Base-by-base conservation (phyloP, 805 yeast species). In the Wickerhamiella occidentalis region DNA sequence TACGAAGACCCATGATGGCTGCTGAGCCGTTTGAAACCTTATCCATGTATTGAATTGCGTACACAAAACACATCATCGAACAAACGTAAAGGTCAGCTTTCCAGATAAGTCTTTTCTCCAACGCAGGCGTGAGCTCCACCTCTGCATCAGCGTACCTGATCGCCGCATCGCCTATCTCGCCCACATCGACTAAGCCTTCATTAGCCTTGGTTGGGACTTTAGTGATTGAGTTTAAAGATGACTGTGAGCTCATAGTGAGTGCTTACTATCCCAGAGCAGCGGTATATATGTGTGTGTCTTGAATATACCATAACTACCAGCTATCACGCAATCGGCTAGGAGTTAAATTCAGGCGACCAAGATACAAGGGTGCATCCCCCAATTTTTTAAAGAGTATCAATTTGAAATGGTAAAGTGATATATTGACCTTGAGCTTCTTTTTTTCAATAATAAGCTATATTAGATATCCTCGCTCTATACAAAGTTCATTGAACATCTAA, bases 21-120 rank as follows among this genome's bases (percentile, higher is more conserved):
- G 79, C 76, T 42, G 70, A 72, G 22, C 76, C 66, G 42, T 68
- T 71, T 2, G 81, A 65, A 17, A 67, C 63, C 58, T 79, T 79
- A 62, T 79, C 85, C 78, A 79, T 74, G 54, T 68, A 75, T 61
- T 78, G 82, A 17, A 72, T 60, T 9, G 75, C 68, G 61, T 75
- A 74, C 25, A 75, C 55, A 22, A 71, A 50, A 54, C 74, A 71
- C 63, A 78, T 65, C 46, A 77, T 50, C 1, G 82, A 79, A 56
- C 76, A 61, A 53, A 79, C 53, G 52, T 61, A 69, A n/a, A 70
- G 44, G 57, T 79, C 83, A 25, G 76, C 70, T 56, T 78, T 79
- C 56, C 76, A 56, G 53, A 66, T 56, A 40, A 72, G 58, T 51
- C 43, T 17, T 7, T 29, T 9, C 6, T 19, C n/a, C 17, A 19